Conservation (phyloP, 331 rosid species). For the Phaseolus coccineus region DNA sequence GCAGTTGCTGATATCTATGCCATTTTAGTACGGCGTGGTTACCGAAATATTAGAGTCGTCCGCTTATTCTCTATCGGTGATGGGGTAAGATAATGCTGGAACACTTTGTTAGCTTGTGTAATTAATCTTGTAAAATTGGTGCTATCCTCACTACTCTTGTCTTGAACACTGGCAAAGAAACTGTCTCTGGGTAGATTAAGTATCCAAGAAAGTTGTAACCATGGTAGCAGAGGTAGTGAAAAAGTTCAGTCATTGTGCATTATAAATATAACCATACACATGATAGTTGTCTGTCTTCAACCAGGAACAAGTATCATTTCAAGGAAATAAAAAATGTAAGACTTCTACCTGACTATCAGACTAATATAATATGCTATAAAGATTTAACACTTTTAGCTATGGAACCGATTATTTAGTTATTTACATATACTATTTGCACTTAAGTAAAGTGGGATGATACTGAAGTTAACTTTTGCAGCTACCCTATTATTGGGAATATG, state of each 20-base stretch:
- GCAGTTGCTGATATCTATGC: constrained; percentile 69
- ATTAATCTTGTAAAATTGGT: constrained; percentile 8
- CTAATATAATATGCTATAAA: background rate
- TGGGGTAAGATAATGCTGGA: constrained; percentile 62
- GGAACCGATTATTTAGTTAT: constrained; percentile 17
- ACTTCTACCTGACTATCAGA: background rate
- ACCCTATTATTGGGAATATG: background rate
- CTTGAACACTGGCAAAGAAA: constrained; percentile 1
- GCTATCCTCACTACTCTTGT: constrained; percentile 11
- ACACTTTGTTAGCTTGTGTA: constrained; percentile 20
- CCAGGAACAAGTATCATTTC: constrained; percentile 1
- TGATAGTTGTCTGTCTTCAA: background rate
- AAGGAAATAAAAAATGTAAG: constrained; percentile 30
- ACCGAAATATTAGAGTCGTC: constrained; percentile 61
- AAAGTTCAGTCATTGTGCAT: background rate
- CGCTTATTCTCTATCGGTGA: constrained; percentile 73
- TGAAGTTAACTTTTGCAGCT: background rate
- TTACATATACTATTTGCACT: background rate
- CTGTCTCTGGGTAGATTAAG: background rate
- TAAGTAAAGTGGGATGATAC: background rate
- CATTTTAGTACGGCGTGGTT: constrained; percentile 67
- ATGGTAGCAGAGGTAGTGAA: constrained; percentile 16
- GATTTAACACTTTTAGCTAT: background rate
- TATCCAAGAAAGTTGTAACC: constrained; percentile 13
- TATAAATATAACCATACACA: background rate